Evolutionary conservation across 1,284 basidiomycete genomes (phyloP).

Genomic region (Vanrija sp.): DNA sequence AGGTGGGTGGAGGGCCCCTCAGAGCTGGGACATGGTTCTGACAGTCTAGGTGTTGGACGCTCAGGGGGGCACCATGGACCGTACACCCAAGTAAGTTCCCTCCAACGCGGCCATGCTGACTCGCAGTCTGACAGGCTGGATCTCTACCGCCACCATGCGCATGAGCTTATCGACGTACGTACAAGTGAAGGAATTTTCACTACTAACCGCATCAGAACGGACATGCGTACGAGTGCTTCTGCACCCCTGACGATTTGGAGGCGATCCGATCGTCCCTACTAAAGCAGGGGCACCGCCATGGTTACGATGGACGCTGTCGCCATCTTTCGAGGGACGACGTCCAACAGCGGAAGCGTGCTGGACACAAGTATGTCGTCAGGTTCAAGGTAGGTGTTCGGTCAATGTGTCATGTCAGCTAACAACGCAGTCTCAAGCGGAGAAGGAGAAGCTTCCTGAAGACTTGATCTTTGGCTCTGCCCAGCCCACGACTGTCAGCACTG

Average conservation of each 20-base stretch:
- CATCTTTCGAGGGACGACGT: conserved; percentile 82
- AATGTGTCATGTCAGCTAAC: not conserved
- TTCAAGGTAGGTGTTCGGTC: conserved; percentile 62
- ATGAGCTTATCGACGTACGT: conserved; percentile 68
- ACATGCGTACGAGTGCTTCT: conserved; percentile 94
- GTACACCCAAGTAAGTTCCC: conserved; percentile 66
- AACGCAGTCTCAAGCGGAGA: conserved; percentile 16
- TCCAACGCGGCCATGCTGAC: not conserved
- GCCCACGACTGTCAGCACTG: conserved; percentile 18
- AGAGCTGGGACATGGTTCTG: conserved; percentile 57
- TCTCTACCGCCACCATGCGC: conserved; percentile 71
- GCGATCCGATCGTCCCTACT: conserved; percentile 65
- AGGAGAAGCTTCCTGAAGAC: conserved; percentile 21
- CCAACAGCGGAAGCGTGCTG: conserved; percentile 64
- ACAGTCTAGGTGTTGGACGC: too few relatives aligned
- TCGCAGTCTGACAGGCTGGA: conserved; percentile 79
- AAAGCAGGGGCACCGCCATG: conserved; percentile 65
- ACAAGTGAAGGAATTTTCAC: not conserved
- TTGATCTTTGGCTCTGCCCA: conserved; percentile 34
- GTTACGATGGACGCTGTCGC: conserved; percentile 81
- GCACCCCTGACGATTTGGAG: conserved; percentile 64
- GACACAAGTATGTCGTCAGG: conserved; percentile 76
- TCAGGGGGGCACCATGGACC: conserved; percentile 65
- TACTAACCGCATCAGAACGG: conserved; percentile 58
- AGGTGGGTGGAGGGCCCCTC: conserved; percentile 56